Evolutionary conservation across 345 rosid species (phyloP).

Genomic region (Mallotus nudiflorus): DNA sequence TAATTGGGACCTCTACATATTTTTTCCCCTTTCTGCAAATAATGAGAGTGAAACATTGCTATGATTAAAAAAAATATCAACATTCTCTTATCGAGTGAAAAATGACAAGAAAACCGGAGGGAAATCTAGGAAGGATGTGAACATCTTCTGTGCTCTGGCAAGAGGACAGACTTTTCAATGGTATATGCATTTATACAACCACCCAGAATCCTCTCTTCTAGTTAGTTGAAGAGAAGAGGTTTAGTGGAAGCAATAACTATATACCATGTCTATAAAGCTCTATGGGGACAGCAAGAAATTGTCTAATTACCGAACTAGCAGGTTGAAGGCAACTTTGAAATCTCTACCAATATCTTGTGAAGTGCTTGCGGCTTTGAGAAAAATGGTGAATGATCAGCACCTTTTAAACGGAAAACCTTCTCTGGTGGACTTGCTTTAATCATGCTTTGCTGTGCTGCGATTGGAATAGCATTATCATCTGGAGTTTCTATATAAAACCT

Average conservation of each 20-base stretch:
- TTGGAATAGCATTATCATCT: conserved; percentile 82
- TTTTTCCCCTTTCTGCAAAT: not conserved
- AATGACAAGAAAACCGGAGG: not conserved
- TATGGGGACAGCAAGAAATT: not conserved
- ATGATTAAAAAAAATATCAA: conserved; percentile 13
- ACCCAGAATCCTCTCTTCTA: conserved; percentile 16
- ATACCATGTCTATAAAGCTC: conserved; percentile 5
- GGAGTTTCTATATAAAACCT: conserved; percentile 77
- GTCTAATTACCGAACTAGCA: conserved; percentile 11
- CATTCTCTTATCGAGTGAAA: not conserved
- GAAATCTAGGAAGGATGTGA: not conserved
- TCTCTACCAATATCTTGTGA: conserved; percentile 83
- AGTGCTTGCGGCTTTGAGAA: conserved; percentile 99
- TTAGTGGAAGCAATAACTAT: not conserved
- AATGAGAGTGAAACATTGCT: conserved; percentile 4
- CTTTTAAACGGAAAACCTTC: conserved; percentile 70
- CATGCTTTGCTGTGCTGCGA: conserved; percentile 73
- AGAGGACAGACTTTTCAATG: conserved; percentile 11
- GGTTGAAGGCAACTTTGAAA: conserved; percentile 49
- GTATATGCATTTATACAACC: conserved; percentile 21
- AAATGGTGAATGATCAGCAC: conserved; percentile 97
- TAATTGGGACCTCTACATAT: not conserved
- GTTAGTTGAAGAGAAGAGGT: not conserved
- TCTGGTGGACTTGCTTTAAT: conserved; percentile 75
- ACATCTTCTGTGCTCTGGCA: conserved; percentile 9